Evolutionary conservation across 176 grass and related monocot genomes (phyloP), one percentile per base, ranked within the genome.

Genomic region (Rhipidocladum racemiflorum): DNA sequence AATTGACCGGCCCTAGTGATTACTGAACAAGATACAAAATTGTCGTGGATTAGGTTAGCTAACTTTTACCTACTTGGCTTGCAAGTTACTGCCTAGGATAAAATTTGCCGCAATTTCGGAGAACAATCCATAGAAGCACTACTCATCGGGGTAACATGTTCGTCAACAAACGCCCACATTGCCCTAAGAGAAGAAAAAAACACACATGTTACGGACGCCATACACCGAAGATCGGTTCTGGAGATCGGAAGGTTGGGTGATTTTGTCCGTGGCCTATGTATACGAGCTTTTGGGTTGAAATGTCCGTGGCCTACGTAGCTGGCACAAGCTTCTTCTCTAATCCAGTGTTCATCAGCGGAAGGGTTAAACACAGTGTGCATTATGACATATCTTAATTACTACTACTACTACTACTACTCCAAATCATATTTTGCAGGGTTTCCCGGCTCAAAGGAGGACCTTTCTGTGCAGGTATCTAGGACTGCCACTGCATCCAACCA

Each of bases 21-120:
- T 45, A 35, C 39, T 85, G 53, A 78, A 78, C 29, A 14, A 3
- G 74, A 51, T 30, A 69, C 15, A 68, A 35, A 38, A 29, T 30
- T 49, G 40, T 71, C 65, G 42, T 71, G 75, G 55, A 39, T 61
- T 78, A 78, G 74, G 15, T 78, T 21, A 69, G 17, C 83, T 51
- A 85, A 70, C 83, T 38, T 40, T n/a, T n/a, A n/a, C 27, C 53
- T 30, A 50, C 53, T 70, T 85, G 15, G 42, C 64, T 7, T 39
- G n/a, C 74, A 77, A 51, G 74, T 62, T 30, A 69, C 15, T 71
- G n/a, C 15, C 39, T 34, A n/a, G 25, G 65, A 28, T 70, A 61
- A 9, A 50, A 46, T 15, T 15, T 36, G 10, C 15, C 32, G 28
- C 17, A 45, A 39, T 44, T 44, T 44, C 21, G 25, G 13, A 25